These are phyloP conservation scores for Diplosphaera chodatii DNA, from an alignment of 139 green algal species.

Conservation along the genomic window DNA sequence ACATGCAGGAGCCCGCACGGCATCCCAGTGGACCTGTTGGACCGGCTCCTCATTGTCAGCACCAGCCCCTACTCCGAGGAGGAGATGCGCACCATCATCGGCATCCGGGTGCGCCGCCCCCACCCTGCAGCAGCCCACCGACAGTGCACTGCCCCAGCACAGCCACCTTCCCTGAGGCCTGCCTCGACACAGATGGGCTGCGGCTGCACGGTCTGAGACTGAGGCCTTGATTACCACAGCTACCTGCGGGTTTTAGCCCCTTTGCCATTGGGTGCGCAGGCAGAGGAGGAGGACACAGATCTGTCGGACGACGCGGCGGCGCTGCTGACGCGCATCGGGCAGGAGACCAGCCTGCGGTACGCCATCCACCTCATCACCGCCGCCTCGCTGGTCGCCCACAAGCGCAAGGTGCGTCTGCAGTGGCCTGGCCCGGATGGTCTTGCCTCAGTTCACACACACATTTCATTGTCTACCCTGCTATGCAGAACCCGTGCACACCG, in stretches of 20 bases:
- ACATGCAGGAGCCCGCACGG: slow-evolving; percentile 72
- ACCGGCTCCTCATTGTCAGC: slow-evolving; percentile 96
- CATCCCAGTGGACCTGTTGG: slow-evolving; percentile 97
- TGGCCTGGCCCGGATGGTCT: too few relatives aligned
- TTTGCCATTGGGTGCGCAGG: neutral
- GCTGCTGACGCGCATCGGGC: slow-evolving; percentile 88
- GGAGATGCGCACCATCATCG: slow-evolving; percentile 90
- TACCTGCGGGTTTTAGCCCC: too few relatives aligned
- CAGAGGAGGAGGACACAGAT: slow-evolving; percentile 73
- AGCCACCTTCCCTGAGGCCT: too few relatives aligned
- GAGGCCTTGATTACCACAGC: too few relatives aligned
- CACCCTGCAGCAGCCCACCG: too few relatives aligned
- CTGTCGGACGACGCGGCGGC: slow-evolving; percentile 82
- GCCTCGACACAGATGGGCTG: too few relatives aligned
- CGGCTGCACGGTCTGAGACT: too few relatives aligned
- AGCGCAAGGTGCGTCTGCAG: slow-evolving; percentile 78
- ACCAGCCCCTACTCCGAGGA: slow-evolving; percentile 90
- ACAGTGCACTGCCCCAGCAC: too few relatives aligned
- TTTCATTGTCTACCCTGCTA: too few relatives aligned
- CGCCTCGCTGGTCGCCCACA: slow-evolving; percentile 70
- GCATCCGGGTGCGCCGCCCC: slow-evolving; percentile 82
- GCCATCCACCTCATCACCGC: slow-evolving; percentile 95
- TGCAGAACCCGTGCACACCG: too few relatives aligned
- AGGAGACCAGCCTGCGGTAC: slow-evolving; percentile 93
- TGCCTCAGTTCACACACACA: too few relatives aligned